Percentiles rank a stretch among this genome's conserved stretches.
Conservation (phyloP, 345 rosid species). For the Eucalyptus regnans region DNA sequence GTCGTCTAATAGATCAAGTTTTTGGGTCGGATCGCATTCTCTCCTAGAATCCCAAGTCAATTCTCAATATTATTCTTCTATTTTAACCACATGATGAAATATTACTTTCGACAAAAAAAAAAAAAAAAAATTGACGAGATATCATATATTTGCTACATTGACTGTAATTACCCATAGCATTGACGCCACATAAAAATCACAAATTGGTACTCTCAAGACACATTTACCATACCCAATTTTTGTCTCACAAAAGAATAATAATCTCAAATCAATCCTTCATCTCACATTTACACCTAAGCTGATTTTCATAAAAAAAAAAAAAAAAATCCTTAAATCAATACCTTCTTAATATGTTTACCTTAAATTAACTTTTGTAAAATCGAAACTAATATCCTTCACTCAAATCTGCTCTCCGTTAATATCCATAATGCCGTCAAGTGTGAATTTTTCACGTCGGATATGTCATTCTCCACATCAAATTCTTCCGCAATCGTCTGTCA, state of each 20-base stretch:
- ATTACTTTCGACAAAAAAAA: no score
- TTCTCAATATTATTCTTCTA: background rate
- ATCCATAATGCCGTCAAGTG: background rate
- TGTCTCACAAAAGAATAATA: background rate
- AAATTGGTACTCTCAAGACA: background rate
- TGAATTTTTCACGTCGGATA: background rate
- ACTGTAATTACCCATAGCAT: background rate
- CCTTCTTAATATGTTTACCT: background rate
- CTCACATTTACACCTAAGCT: background rate
- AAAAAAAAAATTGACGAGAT: background rate
- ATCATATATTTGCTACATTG: background rate
- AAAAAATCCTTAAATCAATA: background rate
- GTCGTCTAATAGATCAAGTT: background rate
- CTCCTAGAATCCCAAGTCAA: background rate
- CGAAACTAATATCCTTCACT: background rate
- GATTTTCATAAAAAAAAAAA: background rate
- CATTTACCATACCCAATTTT: background rate
- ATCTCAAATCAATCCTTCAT: background rate
- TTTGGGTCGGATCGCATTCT: background rate
- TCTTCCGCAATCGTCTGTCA: accelerated
- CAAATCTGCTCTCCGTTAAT: background rate
- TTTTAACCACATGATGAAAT: background rate
- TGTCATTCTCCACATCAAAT: background rate
- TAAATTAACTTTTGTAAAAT: background rate
- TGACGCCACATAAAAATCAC: background rate